Base-by-base conservation (phyloP, 345 rosid species). In the Dipteronia sinensis region DNA sequence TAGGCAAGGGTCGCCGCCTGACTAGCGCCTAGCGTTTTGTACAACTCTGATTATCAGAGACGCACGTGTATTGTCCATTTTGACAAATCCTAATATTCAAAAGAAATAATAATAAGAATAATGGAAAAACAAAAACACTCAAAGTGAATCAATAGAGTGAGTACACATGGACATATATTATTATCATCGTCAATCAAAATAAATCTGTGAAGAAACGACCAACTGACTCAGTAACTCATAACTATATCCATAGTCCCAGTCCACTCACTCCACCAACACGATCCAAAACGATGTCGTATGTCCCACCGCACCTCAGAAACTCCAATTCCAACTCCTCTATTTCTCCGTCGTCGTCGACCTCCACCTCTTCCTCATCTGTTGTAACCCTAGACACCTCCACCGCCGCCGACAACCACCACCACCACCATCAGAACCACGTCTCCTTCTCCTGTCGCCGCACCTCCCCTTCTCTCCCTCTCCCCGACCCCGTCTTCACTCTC, bases 271-370 rank as follows among this genome's bases (percentile, higher is more conserved):
- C 64, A 59, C 27, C 4, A 16, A 53, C 10, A 16, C 58, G 1
- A 9, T 16, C 10, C 10, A 23, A 40, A 72, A 75, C 83, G 79
- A 81, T 84, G 87, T 78, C 87, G 81, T 84, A 84, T 65, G 79
- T 79, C 17, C 87, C 87, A 34, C 87, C 87, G 1, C 85, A 79
- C 79, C 83, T 79, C 34, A 78, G 85, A 65, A 65, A 74, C 72
- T 73, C 79, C 6, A 68, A 29, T 70, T 72, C 80, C 69, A 55
- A 58, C 62, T 34, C 72, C 55, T 19, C 49, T 46, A 10, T 46
- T 46, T 9, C 49, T 46, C 49, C 49, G 13, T 46, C 49, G 49
- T 46, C 46, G 10, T 42, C 49, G 40, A 38, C 63, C 3, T 25
- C 69, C 13, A 34, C 56, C 16, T 11, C 68, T 12, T 11, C 58